These are phyloP conservation scores for Fraxinus anomala DNA, from an alignment of 257 asterid species.

Conservation along the genomic window DNA sequence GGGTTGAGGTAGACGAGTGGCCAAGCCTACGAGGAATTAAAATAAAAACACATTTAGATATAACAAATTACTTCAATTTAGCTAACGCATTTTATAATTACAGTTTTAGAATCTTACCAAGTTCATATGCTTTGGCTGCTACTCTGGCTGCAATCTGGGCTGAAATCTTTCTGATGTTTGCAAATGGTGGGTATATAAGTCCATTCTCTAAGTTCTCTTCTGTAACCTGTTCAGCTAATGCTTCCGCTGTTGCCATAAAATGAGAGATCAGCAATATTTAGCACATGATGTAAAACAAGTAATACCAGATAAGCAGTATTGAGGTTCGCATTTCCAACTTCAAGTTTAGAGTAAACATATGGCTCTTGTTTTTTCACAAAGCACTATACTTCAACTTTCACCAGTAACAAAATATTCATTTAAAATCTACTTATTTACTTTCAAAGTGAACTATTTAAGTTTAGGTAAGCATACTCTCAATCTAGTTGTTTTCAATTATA, in stretches of 20 bases:
- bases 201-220: conserved; percentile 78
- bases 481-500: too few species aligned
- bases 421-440: background rate
- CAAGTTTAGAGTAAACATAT: background rate
- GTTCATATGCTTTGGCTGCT: conserved; percentile 90
- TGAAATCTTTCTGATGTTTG: conserved; percentile 82
- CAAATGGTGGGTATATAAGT: conserved; percentile 77
- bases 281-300: background rate
- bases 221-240: conserved; percentile 76
- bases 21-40: conserved; percentile 56
- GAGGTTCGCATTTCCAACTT: background rate
- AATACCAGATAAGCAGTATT: background rate
- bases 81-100: background rate
- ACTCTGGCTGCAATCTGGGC: conserved; percentile 87
- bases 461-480: too few species aligned
- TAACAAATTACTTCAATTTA: background rate
- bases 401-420: too few species aligned
- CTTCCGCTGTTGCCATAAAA: conserved; percentile 71
- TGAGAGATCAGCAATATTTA: conserved; percentile 3
- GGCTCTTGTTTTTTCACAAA: background rate
- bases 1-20: conserved; percentile 82
- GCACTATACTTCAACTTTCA: too few species aligned
- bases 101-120: conserved; percentile 44
- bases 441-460: background rate
- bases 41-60: conserved; percentile 13